These are phyloP conservation scores for Amanita thiersii DNA, from an alignment of 768 basidiomycete species.

Conservation along the genomic window DNA sequence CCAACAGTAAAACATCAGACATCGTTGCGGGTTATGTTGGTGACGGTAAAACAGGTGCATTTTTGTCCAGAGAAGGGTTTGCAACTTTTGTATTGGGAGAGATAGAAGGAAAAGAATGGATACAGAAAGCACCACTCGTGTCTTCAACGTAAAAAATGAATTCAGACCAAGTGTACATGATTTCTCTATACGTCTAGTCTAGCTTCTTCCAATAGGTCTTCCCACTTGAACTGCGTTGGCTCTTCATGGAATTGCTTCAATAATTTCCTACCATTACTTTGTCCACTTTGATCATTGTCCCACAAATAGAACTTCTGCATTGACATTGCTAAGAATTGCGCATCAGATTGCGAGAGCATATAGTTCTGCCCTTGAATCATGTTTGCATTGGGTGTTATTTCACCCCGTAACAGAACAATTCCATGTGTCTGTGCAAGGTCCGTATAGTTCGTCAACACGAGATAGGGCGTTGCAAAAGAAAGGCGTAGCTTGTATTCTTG, in stretches of 20 bases:
- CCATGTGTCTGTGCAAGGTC: conserved; percentile 77
- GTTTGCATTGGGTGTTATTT: conserved; percentile 68
- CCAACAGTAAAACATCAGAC: conserved; percentile 33
- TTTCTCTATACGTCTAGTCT: conserved; percentile 12
- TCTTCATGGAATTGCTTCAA: conserved; percentile 70
- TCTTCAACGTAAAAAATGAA: conserved; percentile 11
- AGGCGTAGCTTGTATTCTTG: conserved; percentile 86
- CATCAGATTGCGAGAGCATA: conserved; percentile 71
- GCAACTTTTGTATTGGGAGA: conserved; percentile 54
- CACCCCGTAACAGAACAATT: conserved; percentile 82
- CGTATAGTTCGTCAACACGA: conserved; percentile 88
- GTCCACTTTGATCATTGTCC: conserved; percentile 24
- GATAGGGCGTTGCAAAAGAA: conserved; percentile 83
- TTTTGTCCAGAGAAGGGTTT: conserved; percentile 49
- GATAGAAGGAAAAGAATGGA: conserved; percentile 51
- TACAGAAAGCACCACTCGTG: conserved; percentile 41
- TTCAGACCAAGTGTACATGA: background rate
- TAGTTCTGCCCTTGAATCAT: too few relatives aligned
- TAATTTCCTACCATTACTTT: conserved; percentile 37
- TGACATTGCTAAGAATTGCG: conserved; percentile 72
- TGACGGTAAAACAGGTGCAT: conserved; percentile 43
- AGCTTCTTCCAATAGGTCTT: conserved; percentile 58
- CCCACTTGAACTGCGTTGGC: conserved; percentile 77
- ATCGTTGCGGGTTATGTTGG: conserved; percentile 61
- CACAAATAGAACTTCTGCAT: conserved; percentile 85